phyloP scores from a whole-genome alignment of 1,284 basidiomycete genomes.

The Omphalotus olearius region DNA sequence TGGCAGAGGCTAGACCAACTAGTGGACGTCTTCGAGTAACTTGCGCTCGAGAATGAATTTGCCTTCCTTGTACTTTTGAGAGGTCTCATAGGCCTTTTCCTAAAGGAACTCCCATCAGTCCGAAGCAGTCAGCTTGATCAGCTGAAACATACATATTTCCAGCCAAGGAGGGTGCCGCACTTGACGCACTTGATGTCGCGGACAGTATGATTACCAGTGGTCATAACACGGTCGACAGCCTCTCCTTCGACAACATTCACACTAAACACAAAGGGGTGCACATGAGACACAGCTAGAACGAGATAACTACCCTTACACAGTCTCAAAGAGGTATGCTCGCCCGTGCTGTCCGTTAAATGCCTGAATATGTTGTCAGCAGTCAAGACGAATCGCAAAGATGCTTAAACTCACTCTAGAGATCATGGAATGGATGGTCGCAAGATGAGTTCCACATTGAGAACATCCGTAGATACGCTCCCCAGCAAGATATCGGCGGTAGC shows the following conservation, averaged over 20 bases:
- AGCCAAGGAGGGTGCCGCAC: constrained; percentile 83
- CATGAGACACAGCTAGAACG: constrained; percentile 15
- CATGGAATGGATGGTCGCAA: constrained; percentile 90
- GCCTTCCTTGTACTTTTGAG: constrained; percentile 98
- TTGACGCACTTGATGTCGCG: constrained; percentile 93
- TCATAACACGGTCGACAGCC: constrained; percentile 91
- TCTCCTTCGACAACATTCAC: constrained; percentile 89
- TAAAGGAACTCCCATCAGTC: constrained; percentile 27
- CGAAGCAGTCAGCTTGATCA: constrained; percentile 10
- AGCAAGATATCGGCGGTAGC: constrained; percentile 83
- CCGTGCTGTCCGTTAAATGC: constrained; percentile 95
- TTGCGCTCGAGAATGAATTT: constrained; percentile 96
- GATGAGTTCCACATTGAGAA: constrained; percentile 87
- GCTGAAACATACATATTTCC: constrained; percentile 87
- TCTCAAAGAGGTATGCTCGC: constrained; percentile 88
- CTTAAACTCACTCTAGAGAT: constrained; percentile 72
- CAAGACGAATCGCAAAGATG: neutral
- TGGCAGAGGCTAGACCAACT: constrained; percentile 12
- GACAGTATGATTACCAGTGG: constrained; percentile 94
- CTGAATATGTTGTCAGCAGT: constrained; percentile 32
- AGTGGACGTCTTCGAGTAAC: constrained; percentile 79
- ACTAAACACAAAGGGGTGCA: constrained; percentile 35
- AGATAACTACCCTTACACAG: constrained; percentile 61
- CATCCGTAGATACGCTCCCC: constrained; percentile 92
- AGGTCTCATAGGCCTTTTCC: constrained; percentile 87